phyloP scores from a whole-genome alignment of 768 basidiomycete species.

The Russula compacta region DNA sequence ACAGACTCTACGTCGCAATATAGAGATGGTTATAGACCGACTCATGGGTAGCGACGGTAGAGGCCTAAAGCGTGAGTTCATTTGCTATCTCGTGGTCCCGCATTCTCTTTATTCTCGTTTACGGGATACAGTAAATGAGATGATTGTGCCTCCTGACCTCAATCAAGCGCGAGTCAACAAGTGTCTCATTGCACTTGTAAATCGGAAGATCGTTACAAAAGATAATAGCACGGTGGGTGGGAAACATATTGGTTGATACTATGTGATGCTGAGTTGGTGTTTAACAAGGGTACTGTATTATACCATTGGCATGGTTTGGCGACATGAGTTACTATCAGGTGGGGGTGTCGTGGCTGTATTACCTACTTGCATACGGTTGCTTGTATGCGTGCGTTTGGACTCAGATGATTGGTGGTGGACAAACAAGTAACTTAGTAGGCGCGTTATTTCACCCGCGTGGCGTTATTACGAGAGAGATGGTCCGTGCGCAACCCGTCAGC shows the following conservation, averaged over 20 bases:
- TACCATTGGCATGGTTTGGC: conserved; percentile 60
- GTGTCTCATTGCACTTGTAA: conserved; percentile 85
- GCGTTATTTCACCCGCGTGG: neutral
- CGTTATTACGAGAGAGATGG: neutral
- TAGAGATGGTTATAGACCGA: conserved; percentile 72
- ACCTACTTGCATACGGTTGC: neutral
- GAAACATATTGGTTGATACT: neutral
- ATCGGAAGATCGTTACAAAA: conserved; percentile 75
- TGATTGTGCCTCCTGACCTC: conserved; percentile 72
- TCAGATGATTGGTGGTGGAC: neutral
- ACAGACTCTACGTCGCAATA: conserved; percentile 63
- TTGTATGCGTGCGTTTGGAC: neutral
- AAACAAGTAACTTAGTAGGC: too few species aligned
- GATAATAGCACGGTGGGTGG: conserved; percentile 38
- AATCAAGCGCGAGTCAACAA: conserved; percentile 90
- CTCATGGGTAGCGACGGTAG: conserved; percentile 55
- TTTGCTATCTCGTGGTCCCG: neutral
- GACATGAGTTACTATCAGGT: conserved; percentile 4
- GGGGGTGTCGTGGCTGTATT: neutral
- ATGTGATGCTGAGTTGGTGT: neutral
- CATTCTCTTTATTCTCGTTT: neutral
- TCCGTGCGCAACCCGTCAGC: neutral
- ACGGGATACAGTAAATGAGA: conserved; percentile 50
- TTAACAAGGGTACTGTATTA: conserved; percentile 48
- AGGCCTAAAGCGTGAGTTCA: conserved; percentile 51